phyloP scores from a whole-genome alignment of 2,329 filamentous ascomycete genomes.

The Phyllosticta citrichinensis region DNA sequence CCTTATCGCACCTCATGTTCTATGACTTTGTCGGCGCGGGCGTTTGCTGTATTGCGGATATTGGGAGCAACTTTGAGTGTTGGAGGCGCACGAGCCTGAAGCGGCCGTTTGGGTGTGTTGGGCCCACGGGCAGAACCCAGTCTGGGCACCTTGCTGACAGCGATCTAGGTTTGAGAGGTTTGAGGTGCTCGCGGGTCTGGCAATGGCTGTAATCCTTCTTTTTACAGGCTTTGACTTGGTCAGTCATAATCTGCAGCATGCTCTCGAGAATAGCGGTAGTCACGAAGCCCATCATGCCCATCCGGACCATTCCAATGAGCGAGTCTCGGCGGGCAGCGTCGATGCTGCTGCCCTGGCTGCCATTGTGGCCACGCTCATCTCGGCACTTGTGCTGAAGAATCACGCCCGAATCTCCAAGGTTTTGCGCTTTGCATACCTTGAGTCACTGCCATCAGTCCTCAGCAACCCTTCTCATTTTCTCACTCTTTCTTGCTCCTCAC shows the following conservation, averaged over 20 bases:
- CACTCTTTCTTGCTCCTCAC: slow-evolving; percentile 73
- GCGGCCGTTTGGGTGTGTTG: slow-evolving; percentile 65
- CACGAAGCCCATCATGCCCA: slow-evolving; percentile 63
- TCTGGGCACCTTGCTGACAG: not conserved
- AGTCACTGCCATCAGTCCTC: slow-evolving; percentile 68
- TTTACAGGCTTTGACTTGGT: slow-evolving; percentile 96
- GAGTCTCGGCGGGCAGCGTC: slow-evolving; percentile 63
- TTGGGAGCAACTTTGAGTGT: slow-evolving; percentile 92
- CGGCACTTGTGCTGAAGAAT: slow-evolving; percentile 78
- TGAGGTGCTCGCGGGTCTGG: slow-evolving; percentile 90
- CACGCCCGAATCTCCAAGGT: slow-evolving; percentile 86
- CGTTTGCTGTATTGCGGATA: slow-evolving; percentile 84
- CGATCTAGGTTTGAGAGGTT: slow-evolving; percentile 61
- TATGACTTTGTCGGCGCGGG: slow-evolving; percentile 91
- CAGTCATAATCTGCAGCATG: slow-evolving; percentile 85
- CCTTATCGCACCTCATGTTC: slow-evolving; percentile 83
- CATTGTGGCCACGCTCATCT: slow-evolving; percentile 72
- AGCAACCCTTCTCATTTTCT: slow-evolving; percentile 94
- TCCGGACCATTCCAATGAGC: slow-evolving; percentile 46
- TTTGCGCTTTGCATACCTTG: slow-evolving; percentile 74
- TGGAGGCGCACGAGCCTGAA: slow-evolving; percentile 89
- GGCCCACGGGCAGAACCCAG: not conserved
- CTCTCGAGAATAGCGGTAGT: slow-evolving; percentile 63
- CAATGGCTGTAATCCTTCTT: slow-evolving; percentile 89
- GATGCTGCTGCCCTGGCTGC: slow-evolving; percentile 75